These are phyloP conservation scores for Leersia perrieri DNA, from an alignment of 176 grass and related monocot genomes.

Conservation along the genomic window DNA sequence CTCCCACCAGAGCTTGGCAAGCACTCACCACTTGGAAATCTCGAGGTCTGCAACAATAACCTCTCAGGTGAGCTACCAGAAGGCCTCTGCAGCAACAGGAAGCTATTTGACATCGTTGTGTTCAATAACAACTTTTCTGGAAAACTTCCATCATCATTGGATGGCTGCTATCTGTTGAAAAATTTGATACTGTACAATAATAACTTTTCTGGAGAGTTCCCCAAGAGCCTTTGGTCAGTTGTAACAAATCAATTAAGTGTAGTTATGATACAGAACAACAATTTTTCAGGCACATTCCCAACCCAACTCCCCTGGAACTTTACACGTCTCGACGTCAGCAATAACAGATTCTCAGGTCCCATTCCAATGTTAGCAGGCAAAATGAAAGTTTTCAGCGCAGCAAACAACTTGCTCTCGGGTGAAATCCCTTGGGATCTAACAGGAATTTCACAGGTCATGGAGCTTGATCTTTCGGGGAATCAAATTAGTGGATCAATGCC, in stretches of 20 bases:
- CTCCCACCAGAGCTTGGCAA: slow-evolving; percentile 63
- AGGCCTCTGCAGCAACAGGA: slow-evolving; percentile 40
- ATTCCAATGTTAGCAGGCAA: slow-evolving; percentile 29
- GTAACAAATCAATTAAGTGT: slow-evolving; percentile 11
- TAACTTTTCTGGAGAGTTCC: slow-evolving; percentile 48
- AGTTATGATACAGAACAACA: slow-evolving; percentile 54
- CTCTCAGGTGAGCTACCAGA: slow-evolving; percentile 47
- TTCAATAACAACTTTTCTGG: slow-evolving; percentile 61
- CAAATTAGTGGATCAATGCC: slow-evolving; percentile 50
- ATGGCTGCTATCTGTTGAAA: slow-evolving; percentile 14
- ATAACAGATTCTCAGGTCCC: slow-evolving; percentile 57
- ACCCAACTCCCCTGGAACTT: slow-evolving; percentile 40
- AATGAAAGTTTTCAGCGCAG: slow-evolving; percentile 40
- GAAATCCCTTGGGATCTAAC: slow-evolving; percentile 44
- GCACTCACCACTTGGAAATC: slow-evolving; percentile 42
- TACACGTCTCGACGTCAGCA: slow-evolving; percentile 40
- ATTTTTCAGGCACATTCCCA: slow-evolving; percentile 48
- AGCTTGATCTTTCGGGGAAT: slow-evolving; percentile 42
- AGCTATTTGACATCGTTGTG: slow-evolving; percentile 34
- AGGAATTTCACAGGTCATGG: slow-evolving; percentile 20
- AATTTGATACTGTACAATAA: slow-evolving; percentile 57
- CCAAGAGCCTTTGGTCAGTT: slow-evolving; percentile 39
- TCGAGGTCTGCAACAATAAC: slow-evolving; percentile 47
- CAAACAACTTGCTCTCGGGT: slow-evolving; percentile 53
- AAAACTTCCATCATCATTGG: slow-evolving; percentile 37